Evolutionary conservation across 2,329 filamentous ascomycete species (phyloP).

Genomic region (Ophiocordyceps camponoti-saundersi): DNA sequence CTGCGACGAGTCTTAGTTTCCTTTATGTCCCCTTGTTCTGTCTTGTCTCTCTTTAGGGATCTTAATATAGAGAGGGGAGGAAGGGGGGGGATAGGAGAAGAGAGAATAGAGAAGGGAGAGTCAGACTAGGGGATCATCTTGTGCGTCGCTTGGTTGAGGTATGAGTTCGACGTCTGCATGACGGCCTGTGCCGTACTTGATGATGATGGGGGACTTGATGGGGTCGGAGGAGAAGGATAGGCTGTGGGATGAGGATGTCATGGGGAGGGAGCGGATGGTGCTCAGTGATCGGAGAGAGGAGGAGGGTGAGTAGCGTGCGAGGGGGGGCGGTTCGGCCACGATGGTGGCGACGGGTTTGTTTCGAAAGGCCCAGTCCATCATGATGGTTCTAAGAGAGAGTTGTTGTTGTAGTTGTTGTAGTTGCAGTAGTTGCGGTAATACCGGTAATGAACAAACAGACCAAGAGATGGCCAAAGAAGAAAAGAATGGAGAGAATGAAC

Average conservation of each 20-base stretch:
- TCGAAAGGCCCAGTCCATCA: not conserved
- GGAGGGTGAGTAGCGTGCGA: not conserved
- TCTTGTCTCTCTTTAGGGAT: too few relatives aligned
- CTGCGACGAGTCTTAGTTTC: slow-evolving; percentile 10
- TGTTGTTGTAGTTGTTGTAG: too few relatives aligned
- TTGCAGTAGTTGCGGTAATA: too few relatives aligned
- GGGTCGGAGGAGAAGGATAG: slow-evolving; percentile 1
- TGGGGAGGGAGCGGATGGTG: slow-evolving; percentile 1
- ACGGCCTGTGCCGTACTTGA: slow-evolving; percentile 31
- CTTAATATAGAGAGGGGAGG: too few relatives aligned
- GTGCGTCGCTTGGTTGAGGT: slow-evolving; percentile 37
- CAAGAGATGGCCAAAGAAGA: too few relatives aligned
- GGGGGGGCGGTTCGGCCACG: not conserved
- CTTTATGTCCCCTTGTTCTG: not conserved
- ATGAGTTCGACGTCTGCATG: slow-evolving; percentile 26
- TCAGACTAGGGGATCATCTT: slow-evolving; percentile 34
- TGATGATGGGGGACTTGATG: slow-evolving; percentile 2
- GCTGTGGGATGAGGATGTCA: slow-evolving; percentile 3
- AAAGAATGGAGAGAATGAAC: too few relatives aligned
- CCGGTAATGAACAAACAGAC: not conserved
- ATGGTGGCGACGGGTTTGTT: not conserved
- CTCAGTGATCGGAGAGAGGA: not conserved
- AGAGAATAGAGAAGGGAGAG: not conserved
- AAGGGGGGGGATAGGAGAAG: too few relatives aligned
- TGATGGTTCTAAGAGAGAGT: too few relatives aligned